Evolutionary conservation across 2,329 filamentous ascomycete species (phyloP).

Genomic region (Colletotrichum spaethianum): DNA sequence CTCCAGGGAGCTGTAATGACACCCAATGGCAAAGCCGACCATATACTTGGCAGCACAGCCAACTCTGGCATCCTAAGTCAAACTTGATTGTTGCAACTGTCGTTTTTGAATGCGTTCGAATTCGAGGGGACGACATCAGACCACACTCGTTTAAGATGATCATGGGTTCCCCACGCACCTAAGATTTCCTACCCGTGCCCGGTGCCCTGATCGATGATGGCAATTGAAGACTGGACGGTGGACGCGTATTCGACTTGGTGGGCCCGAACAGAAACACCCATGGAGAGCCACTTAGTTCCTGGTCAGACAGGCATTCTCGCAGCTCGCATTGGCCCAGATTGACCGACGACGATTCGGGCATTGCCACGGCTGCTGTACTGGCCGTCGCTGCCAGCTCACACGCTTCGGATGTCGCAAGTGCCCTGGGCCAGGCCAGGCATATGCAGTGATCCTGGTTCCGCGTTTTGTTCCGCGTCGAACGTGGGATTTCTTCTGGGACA

Average conservation of each 20-base stretch:
- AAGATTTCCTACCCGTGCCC: background rate
- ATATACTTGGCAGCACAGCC: background rate
- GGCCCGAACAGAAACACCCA: background rate
- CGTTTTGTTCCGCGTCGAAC: background rate
- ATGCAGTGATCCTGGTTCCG: no score
- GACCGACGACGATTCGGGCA: background rate
- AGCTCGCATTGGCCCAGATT: background rate
- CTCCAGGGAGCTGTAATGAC: background rate
- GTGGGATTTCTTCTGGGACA: background rate
- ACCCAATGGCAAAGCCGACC: background rate
- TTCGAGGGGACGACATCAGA: background rate
- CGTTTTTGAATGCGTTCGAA: background rate
- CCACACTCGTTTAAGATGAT: background rate
- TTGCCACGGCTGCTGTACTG: background rate
- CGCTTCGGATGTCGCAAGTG: constrained; percentile 4
- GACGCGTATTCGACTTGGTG: background rate
- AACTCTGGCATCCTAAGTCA: background rate
- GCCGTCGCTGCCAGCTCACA: constrained; percentile 2
- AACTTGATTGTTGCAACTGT: background rate
- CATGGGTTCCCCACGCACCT: background rate
- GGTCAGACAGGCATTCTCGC: background rate
- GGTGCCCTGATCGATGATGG: background rate
- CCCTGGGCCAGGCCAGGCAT: background rate
- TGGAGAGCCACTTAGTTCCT: constrained; percentile 3
- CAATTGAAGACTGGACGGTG: background rate